Percentiles rank a stretch among this genome's conserved stretches.
These are phyloP conservation scores for Cyclotella cryptica DNA, from an alignment of 108 stramenopile species.

Conservation along the genomic window DNA sequence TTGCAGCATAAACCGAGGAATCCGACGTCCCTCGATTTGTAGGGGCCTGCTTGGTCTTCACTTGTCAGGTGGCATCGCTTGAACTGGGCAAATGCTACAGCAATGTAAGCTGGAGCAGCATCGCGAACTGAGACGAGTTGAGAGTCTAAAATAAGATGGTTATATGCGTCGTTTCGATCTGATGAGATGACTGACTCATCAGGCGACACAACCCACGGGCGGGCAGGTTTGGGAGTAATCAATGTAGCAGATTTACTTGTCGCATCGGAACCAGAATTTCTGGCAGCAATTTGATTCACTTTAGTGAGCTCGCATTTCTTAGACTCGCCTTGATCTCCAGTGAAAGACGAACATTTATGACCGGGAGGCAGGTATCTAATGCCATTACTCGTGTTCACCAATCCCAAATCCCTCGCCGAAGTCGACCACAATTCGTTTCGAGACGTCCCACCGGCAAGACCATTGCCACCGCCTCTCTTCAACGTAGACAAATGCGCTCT, in stretches of 20 bases:
- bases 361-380: constrained; percentile 31
- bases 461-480: constrained; percentile 30
- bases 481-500: constrained; percentile 24
- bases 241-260: background rate
- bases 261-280: background rate
- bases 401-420: constrained; percentile 35
- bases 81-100: background rate
- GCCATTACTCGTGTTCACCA: constrained; percentile 46
- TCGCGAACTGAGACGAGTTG: background rate
- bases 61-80: background rate
- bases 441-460: background rate
- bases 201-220: constrained; percentile 26
- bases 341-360: background rate
- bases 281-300: constrained; percentile 14
- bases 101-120: background rate
- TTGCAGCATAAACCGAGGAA: background rate
- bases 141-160: background rate
- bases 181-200: constrained; percentile 3
- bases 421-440: constrained; percentile 36
- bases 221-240: background rate
- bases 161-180: background rate
- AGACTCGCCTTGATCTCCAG: background rate
- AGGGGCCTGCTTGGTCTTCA: background rate
- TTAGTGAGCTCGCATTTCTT: background rate
- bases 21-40: background rate